phyloP scores from a whole-genome alignment of 192 early-diverging fungal genomes.

The Umbelopsis sp. region DNA sequence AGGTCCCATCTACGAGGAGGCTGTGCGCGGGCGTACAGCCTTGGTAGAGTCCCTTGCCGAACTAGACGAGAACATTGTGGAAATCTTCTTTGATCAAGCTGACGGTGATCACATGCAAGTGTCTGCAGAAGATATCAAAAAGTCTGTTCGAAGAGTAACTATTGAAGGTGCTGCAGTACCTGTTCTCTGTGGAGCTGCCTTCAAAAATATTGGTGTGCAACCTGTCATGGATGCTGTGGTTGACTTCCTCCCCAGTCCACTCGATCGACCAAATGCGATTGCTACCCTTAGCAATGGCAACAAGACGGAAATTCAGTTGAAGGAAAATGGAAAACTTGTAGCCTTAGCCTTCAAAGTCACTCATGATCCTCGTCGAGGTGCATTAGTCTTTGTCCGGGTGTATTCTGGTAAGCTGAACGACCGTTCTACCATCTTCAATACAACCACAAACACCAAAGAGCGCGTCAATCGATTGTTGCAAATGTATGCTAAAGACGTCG shows the following conservation, averaged over 20 bases:
- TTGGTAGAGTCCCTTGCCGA: constrained; percentile 86
- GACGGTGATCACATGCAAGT: constrained; percentile 78
- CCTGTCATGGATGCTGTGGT: constrained; percentile 87
- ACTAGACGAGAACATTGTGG: constrained; percentile 82
- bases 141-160: constrained; percentile 73
- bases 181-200: constrained; percentile 86
- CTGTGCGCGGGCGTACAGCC: constrained; percentile 57
- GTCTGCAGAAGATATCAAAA: constrained; percentile 57
- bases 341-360: constrained; percentile 95
- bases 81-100: constrained; percentile 72
- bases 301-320: constrained; percentile 41
- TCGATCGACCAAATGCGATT: constrained; percentile 63
- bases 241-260: constrained; percentile 83
- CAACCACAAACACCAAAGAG: constrained; percentile 68
- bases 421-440: constrained; percentile 69
- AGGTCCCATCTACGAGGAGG: constrained; percentile 43
- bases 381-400: constrained; percentile 89
- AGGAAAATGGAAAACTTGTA: constrained; percentile 61
- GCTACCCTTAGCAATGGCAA: constrained; percentile 55
- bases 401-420: constrained; percentile 80
- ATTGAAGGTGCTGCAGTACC: constrained; percentile 71
- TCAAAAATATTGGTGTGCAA: constrained; percentile 91
- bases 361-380: constrained; percentile 82
- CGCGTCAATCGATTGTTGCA: constrained; percentile 81
- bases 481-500: constrained; percentile 89